Conservation (phyloP, 1,284 basidiomycete species). For the Trichosporon coremiiforme region DNA sequence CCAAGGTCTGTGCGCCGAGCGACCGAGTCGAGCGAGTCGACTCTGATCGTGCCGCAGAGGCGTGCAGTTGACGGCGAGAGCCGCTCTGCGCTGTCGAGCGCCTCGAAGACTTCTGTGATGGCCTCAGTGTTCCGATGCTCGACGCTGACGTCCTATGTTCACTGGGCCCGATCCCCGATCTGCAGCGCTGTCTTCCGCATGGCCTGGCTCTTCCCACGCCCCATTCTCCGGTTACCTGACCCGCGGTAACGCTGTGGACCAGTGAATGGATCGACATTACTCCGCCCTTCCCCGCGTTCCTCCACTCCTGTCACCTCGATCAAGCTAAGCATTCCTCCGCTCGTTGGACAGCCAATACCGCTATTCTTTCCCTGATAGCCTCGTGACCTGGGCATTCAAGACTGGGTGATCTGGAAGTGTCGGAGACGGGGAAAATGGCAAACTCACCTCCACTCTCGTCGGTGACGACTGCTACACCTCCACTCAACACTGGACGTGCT, state of each 20-base stretch:
- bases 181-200: neutral
- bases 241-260: neutral
- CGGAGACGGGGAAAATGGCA: neutral
- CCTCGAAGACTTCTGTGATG: neutral
- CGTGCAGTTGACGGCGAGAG: neutral
- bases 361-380: neutral
- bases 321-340: neutral
- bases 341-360: neutral
- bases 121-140: neutral
- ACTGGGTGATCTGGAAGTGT: neutral
- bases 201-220: neutral
- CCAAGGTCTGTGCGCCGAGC: neutral
- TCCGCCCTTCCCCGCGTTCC: neutral
- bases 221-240: neutral
- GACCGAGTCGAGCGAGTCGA: neutral
- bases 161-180: neutral
- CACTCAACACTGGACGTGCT: neutral
- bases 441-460: too few species aligned
- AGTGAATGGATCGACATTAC: slow-evolving; percentile 14
- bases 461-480: neutral
- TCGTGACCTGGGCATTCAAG: too few species aligned
- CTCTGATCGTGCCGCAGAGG: neutral
- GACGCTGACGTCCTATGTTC: neutral
- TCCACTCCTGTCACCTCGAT: neutral
- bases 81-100: neutral